Evolutionary conservation across 1,139 yeast species (phyloP), one percentile per base, ranked within the genome.

Genomic region (Hemisphaericaspora xylanilytica): DNA sequence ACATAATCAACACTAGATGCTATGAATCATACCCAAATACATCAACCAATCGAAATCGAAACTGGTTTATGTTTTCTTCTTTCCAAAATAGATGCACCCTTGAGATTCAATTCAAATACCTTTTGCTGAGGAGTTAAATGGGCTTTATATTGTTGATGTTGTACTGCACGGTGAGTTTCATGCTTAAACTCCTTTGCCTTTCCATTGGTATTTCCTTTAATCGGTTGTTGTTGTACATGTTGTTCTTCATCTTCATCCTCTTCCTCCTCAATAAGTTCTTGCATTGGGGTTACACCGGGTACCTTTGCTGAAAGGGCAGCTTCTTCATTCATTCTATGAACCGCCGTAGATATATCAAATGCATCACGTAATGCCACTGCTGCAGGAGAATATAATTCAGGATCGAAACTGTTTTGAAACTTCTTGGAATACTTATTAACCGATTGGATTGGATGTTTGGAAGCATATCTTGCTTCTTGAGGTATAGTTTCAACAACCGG

Each of bases 321-420:
- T 55, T 88, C 97, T 63, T 87, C 96, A 29, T 90, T 96, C 72
- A 80, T 80, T 60, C 98, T 81, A 58, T 89, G 96, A 7, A 92
- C 95, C 0, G 97, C 97, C 42, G 94, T 82, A 14, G 96, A 84
- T 12, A 92, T 85, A 56, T 92, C 98, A 63, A 90, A 90, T 8
- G 96, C 97, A 54, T 92, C 98, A 52, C 89, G 83, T 70, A 92
- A 76, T 0, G 95, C 95, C 39, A 84, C 87, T 0, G 94, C 94
- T 5, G 94, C 96, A 4, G 97, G 97, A 1, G 96, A 83, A 52
- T 83, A 84, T 48, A 75, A 45, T 15, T 47, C 61, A 13, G 44
- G 45, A 26, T 49, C 52, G 13, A 40, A 24, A 28, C 37, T 30
- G 8, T 33, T 49, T 49, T 39, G 46, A 45, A 44, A 57, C 44